phyloP scores from a whole-genome alignment of 1,284 basidiomycete genomes.

The Ustilago xerochloae region DNA sequence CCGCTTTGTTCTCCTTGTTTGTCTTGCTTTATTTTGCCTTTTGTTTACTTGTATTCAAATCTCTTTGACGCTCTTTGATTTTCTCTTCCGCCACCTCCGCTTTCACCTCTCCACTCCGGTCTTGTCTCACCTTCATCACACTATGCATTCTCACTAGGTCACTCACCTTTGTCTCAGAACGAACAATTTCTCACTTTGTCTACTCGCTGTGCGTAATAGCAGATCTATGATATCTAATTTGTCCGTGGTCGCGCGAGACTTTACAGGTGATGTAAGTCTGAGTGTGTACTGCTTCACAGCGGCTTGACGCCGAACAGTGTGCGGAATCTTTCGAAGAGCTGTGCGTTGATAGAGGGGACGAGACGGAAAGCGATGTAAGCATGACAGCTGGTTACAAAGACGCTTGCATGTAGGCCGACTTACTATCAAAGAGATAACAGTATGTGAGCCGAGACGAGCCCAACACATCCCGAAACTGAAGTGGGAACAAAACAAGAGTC shows the following conservation, averaged over 20 bases:
- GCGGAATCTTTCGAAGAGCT: slow-evolving; percentile 58
- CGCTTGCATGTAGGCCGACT: slow-evolving; percentile 1
- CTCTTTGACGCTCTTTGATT: not conserved
- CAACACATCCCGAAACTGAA: slow-evolving; percentile 58
- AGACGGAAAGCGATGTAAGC: not conserved
- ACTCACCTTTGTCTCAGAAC: slow-evolving; percentile 4
- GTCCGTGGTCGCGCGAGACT: not conserved
- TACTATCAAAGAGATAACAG: slow-evolving; percentile 55
- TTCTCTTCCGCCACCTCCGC: not conserved
- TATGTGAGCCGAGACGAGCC: slow-evolving; percentile 54
- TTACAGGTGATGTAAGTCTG: no score
- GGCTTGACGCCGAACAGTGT: slow-evolving; percentile 56
- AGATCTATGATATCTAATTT: slow-evolving; percentile 8
- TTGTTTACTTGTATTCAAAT: slow-evolving; percentile 15
- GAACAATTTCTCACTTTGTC: slow-evolving; percentile 36
- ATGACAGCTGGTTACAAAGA: not conserved
- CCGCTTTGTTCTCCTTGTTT: not conserved
- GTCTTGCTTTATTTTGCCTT: not conserved
- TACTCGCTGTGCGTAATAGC: not conserved
- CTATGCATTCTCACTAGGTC: slow-evolving; percentile 9
- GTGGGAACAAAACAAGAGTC: not conserved
- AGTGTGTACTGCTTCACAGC: slow-evolving; percentile 14
- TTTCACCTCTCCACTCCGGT: not conserved
- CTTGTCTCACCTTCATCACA: no score
- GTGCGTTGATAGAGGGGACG: not conserved